Conservation (phyloP, 192 early-diverging fungal genomes). For the Coemansia asiatica region DNA sequence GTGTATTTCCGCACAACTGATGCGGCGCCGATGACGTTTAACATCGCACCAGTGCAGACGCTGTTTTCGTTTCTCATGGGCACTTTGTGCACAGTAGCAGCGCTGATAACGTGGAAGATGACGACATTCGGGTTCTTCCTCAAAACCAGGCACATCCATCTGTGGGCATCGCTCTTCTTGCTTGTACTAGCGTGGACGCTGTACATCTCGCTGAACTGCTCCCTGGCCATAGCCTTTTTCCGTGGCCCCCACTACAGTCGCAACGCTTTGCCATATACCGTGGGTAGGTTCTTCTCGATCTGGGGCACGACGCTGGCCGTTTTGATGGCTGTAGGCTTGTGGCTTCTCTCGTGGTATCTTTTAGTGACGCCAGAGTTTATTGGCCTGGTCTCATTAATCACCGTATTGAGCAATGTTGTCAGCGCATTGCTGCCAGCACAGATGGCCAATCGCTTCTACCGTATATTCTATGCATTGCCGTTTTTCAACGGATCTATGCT, state of each 20-base stretch:
- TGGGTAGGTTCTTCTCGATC: slow-evolving; percentile 30
- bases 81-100: slow-evolving; percentile 13
- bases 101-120: slow-evolving; percentile 32
- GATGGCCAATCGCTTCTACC: slow-evolving; percentile 46
- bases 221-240: slow-evolving; percentile 28
- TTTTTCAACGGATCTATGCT: slow-evolving; percentile 56
- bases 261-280: slow-evolving; percentile 19
- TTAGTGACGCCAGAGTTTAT: slow-evolving; percentile 30
- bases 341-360: slow-evolving; percentile 30
- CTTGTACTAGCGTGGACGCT: slow-evolving; percentile 6
- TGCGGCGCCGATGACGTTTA: slow-evolving; percentile 18
- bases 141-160: slow-evolving; percentile 12
- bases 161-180: slow-evolving; percentile 11
- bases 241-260: slow-evolving; percentile 12
- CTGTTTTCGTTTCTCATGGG: slow-evolving; percentile 24
- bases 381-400: slow-evolving; percentile 15
- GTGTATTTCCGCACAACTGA: slow-evolving; percentile 13
- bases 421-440: slow-evolving; percentile 40
- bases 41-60: slow-evolving; percentile 18
- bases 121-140: slow-evolving; percentile 25
- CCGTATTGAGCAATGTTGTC: slow-evolving; percentile 36
- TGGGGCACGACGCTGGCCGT: slow-evolving; percentile 19
- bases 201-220: slow-evolving; percentile 13
- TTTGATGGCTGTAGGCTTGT: slow-evolving; percentile 10
- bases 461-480: slow-evolving; percentile 47